These are phyloP conservation scores for Apostasia ramifera DNA, from an alignment of 106 monocot species.

Conservation along the genomic window DNA sequence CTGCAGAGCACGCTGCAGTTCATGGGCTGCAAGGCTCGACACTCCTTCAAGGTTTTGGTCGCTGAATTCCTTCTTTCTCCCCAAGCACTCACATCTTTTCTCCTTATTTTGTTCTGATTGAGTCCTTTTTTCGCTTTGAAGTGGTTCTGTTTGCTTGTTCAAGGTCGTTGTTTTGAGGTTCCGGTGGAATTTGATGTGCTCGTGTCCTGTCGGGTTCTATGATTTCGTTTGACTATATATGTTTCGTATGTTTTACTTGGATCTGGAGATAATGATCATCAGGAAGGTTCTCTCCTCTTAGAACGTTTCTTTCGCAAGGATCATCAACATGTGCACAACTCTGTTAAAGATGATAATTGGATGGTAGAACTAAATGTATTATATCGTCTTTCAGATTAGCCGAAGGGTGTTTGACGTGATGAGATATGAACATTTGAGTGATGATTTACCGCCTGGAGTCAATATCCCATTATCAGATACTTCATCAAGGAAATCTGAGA, in stretches of 20 bases:
- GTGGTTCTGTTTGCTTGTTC: not conserved
- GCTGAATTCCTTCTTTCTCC: not conserved
- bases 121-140: not conserved
- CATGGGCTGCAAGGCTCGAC: slow-evolving; percentile 85
- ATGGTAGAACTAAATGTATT: too few species aligned
- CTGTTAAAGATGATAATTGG: too few species aligned
- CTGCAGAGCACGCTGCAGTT: slow-evolving; percentile 82
- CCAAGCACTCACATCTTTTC: not conserved
- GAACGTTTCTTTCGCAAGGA: too few species aligned
- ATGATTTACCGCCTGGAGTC: slow-evolving; percentile 3
- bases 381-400: slow-evolving; percentile 53
- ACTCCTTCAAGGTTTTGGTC: slow-evolving; percentile 70
- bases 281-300: too few species aligned
- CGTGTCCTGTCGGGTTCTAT: too few species aligned
- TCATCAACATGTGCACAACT: too few species aligned
- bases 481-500: slow-evolving; percentile 1
- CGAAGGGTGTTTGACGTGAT: slow-evolving; percentile 73
- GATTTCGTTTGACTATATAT: too few species aligned
- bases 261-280: too few species aligned
- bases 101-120: not conserved
- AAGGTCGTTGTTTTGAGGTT: too few species aligned
- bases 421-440: slow-evolving; percentile 8
- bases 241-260: too few species aligned
- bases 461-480: slow-evolving; percentile 5
- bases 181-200: too few species aligned